Base-by-base conservation (phyloP, 495 filamentous ascomycete genomes). In the Annulohypoxylon maeteangense region DNA sequence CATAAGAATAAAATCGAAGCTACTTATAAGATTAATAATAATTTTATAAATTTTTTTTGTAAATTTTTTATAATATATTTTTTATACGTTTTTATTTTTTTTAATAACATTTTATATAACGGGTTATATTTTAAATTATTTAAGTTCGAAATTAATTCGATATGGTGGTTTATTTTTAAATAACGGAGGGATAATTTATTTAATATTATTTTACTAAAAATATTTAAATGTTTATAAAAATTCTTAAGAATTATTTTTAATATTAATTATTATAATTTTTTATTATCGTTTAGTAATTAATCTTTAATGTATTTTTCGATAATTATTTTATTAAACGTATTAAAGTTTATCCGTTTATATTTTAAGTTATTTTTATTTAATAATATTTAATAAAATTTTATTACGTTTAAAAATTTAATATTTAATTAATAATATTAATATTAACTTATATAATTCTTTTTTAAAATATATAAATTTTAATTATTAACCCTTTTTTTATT, bases 41-140 rank as follows among this genome's bases (percentile, higher is more conserved):
- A 12, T 36, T 36, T 36, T 4, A 36, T 36, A 36, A 36, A 36
- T 36, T 10, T 36, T 36, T 36, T 36, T 36, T 36, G 10, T 36
- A 36, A n/a, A 12, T 34, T 40, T 22, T 53, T 53, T 29, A 29
- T 29, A 29, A 29, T 53, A n/a, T 53, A 29, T 57, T 22, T 38
- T 40, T 57, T 11, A 38, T 57, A 38, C 22, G 11, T 25, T 23
- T 57, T 57, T 57, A 38, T 23, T 57, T 57, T 23, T 38, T 57
- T 57, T 57, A 57, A 36, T 7, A 10, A 4, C 10, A 36, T 4
- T 36, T 36, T 36, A 36, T 36, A 36, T 36, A 36, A 36, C 4
- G 10, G 7, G 11, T 36, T 36, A 36, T 36, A 36, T 36, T 36
- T 36, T 4, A 36, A 36, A 36, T 4, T 36, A 36, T 36, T 36